Evolutionary conservation across 73 alveolate genomes (phyloP).

Genomic region (Paramecium tetraurelia): DNA sequence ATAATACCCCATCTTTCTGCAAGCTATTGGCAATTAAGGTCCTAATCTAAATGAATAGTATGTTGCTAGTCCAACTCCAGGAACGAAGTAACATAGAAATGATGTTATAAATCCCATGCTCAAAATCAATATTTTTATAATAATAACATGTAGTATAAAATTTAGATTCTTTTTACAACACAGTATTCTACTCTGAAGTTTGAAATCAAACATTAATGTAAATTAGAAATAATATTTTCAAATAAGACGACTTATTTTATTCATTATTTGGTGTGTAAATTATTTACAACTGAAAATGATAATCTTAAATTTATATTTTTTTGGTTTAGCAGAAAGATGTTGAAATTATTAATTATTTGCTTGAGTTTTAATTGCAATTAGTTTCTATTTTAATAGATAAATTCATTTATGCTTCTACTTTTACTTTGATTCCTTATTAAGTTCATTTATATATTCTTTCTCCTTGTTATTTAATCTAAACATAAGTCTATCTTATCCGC

Average conservation of each 20-base stretch:
- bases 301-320: no score
- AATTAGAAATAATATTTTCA: no score
- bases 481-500: neutral
- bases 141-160: neutral
- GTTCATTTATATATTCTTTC: neutral
- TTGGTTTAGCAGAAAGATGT: neutral
- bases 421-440: neutral
- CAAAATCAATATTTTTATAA: neutral
- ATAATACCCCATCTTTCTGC: constrained; percentile 25
- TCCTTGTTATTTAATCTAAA: neutral
- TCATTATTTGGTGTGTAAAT: neutral
- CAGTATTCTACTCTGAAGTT: no score
- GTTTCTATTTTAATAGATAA: neutral
- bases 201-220: no score
- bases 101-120: neutral
- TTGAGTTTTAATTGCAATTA: no score
- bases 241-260: no score
- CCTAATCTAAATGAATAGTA: constrained; percentile 15
- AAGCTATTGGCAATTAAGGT: neutral
- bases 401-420: neutral
- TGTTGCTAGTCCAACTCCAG: neutral
- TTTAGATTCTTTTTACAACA: neutral
- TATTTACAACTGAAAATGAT: no score
- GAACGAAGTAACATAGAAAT: neutral
- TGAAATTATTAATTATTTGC: neutral